phyloP scores from a whole-genome alignment of 1,284 basidiomycete species.

The Cryptococcus sp. region DNA sequence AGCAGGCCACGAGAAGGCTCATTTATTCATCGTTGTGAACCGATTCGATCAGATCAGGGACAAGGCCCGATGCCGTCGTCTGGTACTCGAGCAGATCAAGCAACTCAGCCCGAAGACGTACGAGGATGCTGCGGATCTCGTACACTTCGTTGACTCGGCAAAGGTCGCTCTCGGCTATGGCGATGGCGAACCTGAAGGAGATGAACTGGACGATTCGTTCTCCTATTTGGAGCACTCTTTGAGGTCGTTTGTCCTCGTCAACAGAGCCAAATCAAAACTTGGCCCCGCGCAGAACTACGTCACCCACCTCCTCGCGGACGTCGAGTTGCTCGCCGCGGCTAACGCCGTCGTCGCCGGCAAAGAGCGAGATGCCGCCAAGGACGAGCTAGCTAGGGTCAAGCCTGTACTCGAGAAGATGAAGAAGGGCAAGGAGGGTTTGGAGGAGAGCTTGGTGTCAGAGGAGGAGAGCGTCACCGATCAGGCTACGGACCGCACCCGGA shows the following conservation, averaged over 20 bases:
- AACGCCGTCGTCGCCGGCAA: slow-evolving; percentile 82
- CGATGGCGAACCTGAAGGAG: slow-evolving; percentile 34
- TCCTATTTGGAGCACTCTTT: slow-evolving; percentile 87
- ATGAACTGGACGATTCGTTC: slow-evolving; percentile 70
- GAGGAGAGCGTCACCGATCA: slow-evolving; percentile 74
- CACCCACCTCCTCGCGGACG: slow-evolving; percentile 80
- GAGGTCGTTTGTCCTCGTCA: slow-evolving; percentile 91
- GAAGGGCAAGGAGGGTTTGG: slow-evolving; percentile 69
- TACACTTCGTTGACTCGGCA: slow-evolving; percentile 96
- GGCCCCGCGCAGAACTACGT: slow-evolving; percentile 94
- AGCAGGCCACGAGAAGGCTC: slow-evolving; percentile 95
- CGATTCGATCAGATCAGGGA: slow-evolving; percentile 95
- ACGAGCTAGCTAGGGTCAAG: slow-evolving; percentile 69
- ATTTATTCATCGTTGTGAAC: slow-evolving; percentile 98
- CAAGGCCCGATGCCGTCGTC: slow-evolving; percentile 87
- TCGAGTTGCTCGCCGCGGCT: slow-evolving; percentile 81
- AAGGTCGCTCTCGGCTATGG: slow-evolving; percentile 48
- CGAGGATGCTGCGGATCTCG: slow-evolving; percentile 87
- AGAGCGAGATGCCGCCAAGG: slow-evolving; percentile 75
- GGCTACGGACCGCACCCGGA: slow-evolving; percentile 62
- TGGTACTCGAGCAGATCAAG: slow-evolving; percentile 93
- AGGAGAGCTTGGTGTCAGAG: slow-evolving; percentile 73
- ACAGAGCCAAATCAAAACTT: slow-evolving; percentile 93
- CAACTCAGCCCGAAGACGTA: slow-evolving; percentile 88
- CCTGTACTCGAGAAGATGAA: slow-evolving; percentile 89